phyloP scores from a whole-genome alignment of 148 eudicot genomes.

The Salicornia ramosissima region DNA sequence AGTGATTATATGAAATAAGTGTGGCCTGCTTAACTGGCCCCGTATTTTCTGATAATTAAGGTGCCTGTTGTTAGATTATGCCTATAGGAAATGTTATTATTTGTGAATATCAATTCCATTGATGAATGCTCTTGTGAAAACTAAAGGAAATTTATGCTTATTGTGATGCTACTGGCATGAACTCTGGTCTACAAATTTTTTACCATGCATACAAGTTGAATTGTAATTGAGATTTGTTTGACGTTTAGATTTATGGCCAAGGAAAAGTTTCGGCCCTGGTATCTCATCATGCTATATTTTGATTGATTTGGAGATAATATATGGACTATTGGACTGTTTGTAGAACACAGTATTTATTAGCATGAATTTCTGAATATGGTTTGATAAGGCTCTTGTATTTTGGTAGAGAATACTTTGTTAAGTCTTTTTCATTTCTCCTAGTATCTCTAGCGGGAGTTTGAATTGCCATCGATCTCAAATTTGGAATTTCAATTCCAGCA shows the following conservation, averaged over 20 bases:
- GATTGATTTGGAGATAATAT: not conserved
- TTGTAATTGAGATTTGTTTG: not conserved
- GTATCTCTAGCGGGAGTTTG: not conserved
- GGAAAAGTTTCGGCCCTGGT: not conserved
- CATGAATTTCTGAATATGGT: not conserved
- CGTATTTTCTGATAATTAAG: not conserved
- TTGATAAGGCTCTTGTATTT: not conserved
- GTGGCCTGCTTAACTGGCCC: not conserved
- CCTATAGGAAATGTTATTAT: not conserved
- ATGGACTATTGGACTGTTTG: not conserved
- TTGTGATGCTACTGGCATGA: not conserved
- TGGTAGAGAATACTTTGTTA: not conserved
- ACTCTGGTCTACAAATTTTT: not conserved
- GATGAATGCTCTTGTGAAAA: not conserved
- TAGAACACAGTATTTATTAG: not conserved
- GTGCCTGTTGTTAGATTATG: not conserved
- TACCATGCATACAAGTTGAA: not conserved
- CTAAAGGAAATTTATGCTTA: too few species aligned
- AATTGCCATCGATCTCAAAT: not conserved
- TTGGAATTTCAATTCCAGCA: not conserved
- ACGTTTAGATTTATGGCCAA: not conserved
- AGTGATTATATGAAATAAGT: not conserved
- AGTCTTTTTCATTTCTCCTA: not conserved
- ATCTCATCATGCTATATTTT: not conserved
- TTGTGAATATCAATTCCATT: not conserved